Evolutionary conservation across 1,284 basidiomycete species (phyloP).

Genomic region (Ustilago trichophora): DNA sequence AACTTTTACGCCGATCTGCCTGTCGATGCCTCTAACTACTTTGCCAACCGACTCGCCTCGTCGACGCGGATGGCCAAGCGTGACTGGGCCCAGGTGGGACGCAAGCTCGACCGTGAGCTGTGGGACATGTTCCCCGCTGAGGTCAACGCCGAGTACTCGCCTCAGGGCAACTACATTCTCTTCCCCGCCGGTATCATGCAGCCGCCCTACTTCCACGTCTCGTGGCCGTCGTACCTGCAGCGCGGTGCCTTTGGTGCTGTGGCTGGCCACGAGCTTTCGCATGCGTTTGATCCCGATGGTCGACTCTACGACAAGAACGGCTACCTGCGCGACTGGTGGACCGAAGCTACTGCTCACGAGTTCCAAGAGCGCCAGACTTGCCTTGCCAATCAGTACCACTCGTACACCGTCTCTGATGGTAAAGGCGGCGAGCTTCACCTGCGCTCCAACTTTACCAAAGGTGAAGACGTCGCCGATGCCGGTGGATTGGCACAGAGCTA

Average conservation of each 20-base stretch:
- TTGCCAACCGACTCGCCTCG: constrained; percentile 81
- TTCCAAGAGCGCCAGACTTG: constrained; percentile 87
- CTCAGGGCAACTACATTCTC: constrained; percentile 75
- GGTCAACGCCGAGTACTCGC: constrained; percentile 65
- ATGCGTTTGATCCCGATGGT: constrained; percentile 92
- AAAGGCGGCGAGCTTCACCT: constrained; percentile 83
- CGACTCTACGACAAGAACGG: constrained; percentile 72
- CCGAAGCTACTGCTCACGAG: constrained; percentile 77
- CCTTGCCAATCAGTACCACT: constrained; percentile 86
- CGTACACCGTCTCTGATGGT: constrained; percentile 82
- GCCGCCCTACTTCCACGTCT: constrained; percentile 86
- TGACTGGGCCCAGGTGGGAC: constrained; percentile 80
- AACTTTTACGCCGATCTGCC: constrained; percentile 79
- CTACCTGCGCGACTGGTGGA: constrained; percentile 78
- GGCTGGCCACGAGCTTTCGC: constrained; percentile 70
- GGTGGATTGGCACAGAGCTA: constrained; percentile 67
- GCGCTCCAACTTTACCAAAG: constrained; percentile 75
- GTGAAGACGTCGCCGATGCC: constrained; percentile 77
- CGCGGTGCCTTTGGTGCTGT: constrained; percentile 73
- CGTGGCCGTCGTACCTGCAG: constrained; percentile 86
- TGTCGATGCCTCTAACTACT: constrained; percentile 78
- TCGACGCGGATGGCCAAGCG: constrained; percentile 68
- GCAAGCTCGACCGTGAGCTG: constrained; percentile 75
- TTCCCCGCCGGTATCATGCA: constrained; percentile 96
- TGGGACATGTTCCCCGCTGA: constrained; percentile 88